Evolutionary conservation across 805 yeast species (phyloP).

Genomic region (Lachancea kluyveri): DNA sequence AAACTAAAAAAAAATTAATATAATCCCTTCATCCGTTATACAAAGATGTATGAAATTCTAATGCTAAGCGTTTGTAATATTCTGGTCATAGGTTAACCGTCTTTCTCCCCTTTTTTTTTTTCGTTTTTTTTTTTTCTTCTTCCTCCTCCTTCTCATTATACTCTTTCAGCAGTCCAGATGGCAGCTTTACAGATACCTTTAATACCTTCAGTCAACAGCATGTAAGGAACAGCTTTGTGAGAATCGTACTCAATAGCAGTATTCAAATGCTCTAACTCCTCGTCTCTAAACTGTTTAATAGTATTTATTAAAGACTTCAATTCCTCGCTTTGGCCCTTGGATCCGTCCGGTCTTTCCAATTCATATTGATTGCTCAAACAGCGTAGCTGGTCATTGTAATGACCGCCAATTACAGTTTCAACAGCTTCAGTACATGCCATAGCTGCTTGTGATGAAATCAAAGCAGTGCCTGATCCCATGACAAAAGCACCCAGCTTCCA

Average conservation of each 20-base stretch:
- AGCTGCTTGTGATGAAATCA: constrained; percentile 89
- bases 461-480: constrained; percentile 82
- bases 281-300: constrained; percentile 79
- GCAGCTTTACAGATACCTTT: constrained; percentile 82
- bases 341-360: constrained; percentile 33
- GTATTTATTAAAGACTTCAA: constrained; percentile 49
- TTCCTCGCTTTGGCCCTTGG: constrained; percentile 39
- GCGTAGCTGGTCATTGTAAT: constrained; percentile 85
- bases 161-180: constrained; percentile 82
- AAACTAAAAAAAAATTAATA: too few relatives aligned
- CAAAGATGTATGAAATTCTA: constrained; percentile 1
- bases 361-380: constrained; percentile 63
- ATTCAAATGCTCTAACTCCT: constrained; percentile 90
- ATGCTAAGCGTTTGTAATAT: too few relatives aligned
- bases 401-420: constrained; percentile 96
- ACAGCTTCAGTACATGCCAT: constrained; percentile 99
- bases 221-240: constrained; percentile 86
- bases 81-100: too few relatives aligned
- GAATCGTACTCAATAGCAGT: constrained; percentile 93
- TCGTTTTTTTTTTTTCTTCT: too few relatives aligned
- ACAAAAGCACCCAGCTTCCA: constrained; percentile 91
- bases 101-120: too few relatives aligned
- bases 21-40: background rate
- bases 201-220: constrained; percentile 80
- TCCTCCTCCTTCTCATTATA: constrained; percentile 34